phyloP scores from a whole-genome alignment of 2,329 filamentous ascomycete genomes.

The Phyllosticta citrichinensis region DNA sequence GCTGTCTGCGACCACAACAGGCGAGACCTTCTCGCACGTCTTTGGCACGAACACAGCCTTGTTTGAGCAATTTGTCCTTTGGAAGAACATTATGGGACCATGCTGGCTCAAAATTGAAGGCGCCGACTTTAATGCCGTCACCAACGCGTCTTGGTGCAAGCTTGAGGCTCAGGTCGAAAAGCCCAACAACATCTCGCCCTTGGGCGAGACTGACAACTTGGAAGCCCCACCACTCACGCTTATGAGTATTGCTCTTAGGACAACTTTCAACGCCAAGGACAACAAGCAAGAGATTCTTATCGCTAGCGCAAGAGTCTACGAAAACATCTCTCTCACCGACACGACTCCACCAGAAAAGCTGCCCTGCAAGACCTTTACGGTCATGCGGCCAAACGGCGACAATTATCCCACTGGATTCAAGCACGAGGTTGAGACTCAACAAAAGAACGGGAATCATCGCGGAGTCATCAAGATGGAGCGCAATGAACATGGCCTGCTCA shows the following conservation, averaged over 20 bases:
- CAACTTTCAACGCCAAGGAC: slow-evolving; percentile 76
- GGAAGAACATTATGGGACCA: slow-evolving; percentile 98
- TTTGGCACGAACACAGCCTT: slow-evolving; percentile 90
- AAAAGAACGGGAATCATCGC: slow-evolving; percentile 44
- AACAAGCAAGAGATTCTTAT: slow-evolving; percentile 96
- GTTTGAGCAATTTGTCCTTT: slow-evolving; percentile 96
- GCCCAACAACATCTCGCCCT: slow-evolving; percentile 61
- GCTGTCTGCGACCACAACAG: slow-evolving; percentile 59
- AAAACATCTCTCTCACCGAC: slow-evolving; percentile 77
- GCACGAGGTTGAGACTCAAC: slow-evolving; percentile 46
- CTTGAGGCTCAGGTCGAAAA: slow-evolving; percentile 76
- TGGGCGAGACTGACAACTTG: slow-evolving; percentile 69
- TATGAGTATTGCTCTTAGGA: slow-evolving; percentile 90
- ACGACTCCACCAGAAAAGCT: slow-evolving; percentile 83
- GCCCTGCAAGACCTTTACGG: slow-evolving; percentile 80
- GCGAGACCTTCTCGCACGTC: slow-evolving; percentile 86
- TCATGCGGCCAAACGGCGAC: slow-evolving; percentile 70
- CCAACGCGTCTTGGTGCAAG: slow-evolving; percentile 95
- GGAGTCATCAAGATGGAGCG: slow-evolving; percentile 73
- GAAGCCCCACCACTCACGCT: slow-evolving; percentile 81
- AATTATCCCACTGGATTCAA: slow-evolving; percentile 84
- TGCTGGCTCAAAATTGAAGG: slow-evolving; percentile 91
- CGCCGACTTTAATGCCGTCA: slow-evolving; percentile 72
- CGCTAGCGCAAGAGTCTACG: slow-evolving; percentile 85
- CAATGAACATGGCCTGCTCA: slow-evolving; percentile 74